Base-by-base conservation (phyloP, 371 early-diverging fungal species). In the Coemansia sp. region DNA sequence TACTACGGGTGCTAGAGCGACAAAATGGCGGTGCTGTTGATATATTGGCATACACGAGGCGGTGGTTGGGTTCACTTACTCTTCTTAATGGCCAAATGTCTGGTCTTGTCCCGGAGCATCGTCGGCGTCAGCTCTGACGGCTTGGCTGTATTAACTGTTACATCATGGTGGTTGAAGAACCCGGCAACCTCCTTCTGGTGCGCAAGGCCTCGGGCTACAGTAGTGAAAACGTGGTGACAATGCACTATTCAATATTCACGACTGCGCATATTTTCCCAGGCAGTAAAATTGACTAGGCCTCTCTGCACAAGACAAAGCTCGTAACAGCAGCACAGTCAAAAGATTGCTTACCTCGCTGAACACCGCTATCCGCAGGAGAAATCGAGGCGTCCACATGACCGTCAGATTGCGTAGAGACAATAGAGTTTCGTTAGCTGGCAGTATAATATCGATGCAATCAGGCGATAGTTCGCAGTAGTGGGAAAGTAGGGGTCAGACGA, bases 181-280 rank as follows among this genome's bases (percentile, higher is more conserved):
- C 53, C 71, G n/a, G 75, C 67, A 19, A 75, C 52, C 8, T 67
- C 63, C 23, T 62, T 70, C 55, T 75, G 71, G 36, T 75, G 75
- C 36, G 75, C 75, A 13, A 75, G 61, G 7, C 71, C 75, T 23
- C 75, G 71, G 26, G 75, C 75, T 75, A 75, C 65, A 70, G 32
- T 19, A 5, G 23, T n/a, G 44, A n/a, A 44, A 44, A 44, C n/a
- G 44, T 12, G 44, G 44, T n/a, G 44, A n/a, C 44, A 44, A 44
- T 44, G 44, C 7, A n/a, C 44, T 44, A 44, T 44, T 44, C 44
- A 44, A 44, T 44, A 32, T 40, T 19, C 58, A 44, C 13, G n/a
- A n/a, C 44, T 15, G 44, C n/a, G 44, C n/a, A 6, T 29, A 56
- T 56, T 56, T 56, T 32, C 17, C 32, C 56, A 19, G 32, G 56